These are phyloP conservation scores for Hemerocallis citrina DNA, from an alignment of 106 monocot species.

Conservation along the genomic window DNA sequence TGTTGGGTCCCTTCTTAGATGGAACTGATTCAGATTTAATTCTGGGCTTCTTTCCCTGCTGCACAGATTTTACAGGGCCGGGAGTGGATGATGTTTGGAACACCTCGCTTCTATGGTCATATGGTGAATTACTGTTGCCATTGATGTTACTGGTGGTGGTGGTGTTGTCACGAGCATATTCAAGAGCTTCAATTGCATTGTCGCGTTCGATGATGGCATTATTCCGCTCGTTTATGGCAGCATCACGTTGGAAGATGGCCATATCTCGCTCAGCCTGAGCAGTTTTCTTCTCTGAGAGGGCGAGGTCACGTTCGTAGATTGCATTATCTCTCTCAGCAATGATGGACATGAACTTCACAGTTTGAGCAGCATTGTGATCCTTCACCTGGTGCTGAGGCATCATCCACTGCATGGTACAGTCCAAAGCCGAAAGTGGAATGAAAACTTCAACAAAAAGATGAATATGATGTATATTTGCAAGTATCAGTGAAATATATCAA, in stretches of 20 bases:
- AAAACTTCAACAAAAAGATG: too few relatives aligned
- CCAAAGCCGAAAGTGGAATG: background rate
- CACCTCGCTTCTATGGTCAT: constrained; percentile 44
- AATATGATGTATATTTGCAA: too few relatives aligned
- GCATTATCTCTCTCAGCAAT: constrained; percentile 69
- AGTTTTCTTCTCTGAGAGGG: constrained; percentile 72
- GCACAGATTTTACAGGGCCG: constrained; percentile 10
- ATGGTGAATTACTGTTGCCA: constrained; percentile 28
- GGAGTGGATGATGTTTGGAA: too few relatives aligned
- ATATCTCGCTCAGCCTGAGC: constrained; percentile 73
- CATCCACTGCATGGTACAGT: constrained; percentile 64
- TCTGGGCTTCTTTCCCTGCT: constrained; percentile 19
- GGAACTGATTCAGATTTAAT: constrained; percentile 37
- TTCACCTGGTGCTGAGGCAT: constrained; percentile 76
- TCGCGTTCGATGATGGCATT: constrained; percentile 75
- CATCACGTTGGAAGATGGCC: constrained; percentile 66
- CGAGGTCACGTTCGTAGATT: constrained; percentile 59
- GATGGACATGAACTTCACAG: constrained; percentile 39
- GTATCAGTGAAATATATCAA: background rate
- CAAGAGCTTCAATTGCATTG: constrained; percentile 51
- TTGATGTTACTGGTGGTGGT: constrained; percentile 28
- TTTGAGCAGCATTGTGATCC: constrained; percentile 29
- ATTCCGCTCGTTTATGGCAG: constrained; percentile 66
- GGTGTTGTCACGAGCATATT: constrained; percentile 35
- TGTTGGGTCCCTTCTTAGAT: too few relatives aligned